phyloP scores from a whole-genome alignment of 208 protist genomes.

The Wallacemonas sp. region DNA sequence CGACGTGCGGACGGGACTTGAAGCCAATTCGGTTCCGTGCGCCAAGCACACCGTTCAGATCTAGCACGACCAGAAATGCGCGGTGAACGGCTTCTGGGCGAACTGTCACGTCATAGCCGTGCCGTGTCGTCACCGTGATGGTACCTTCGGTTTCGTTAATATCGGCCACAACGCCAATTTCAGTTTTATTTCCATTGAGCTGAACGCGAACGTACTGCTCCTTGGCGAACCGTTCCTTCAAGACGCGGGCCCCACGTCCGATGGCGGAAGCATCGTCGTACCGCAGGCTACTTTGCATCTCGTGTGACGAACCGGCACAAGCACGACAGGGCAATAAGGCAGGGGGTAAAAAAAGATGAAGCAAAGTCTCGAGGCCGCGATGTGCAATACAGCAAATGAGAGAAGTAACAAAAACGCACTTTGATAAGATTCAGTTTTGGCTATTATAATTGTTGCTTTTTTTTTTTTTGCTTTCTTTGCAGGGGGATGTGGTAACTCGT shows the following conservation, averaged over 20 bases:
- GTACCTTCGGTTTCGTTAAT: slow-evolving; percentile 57
- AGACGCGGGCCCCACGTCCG: slow-evolving; percentile 17
- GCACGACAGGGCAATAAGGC: too few relatives aligned
- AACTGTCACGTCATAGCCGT: slow-evolving; percentile 83
- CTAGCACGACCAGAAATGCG: slow-evolving; percentile 85
- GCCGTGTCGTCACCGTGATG: slow-evolving; percentile 67
- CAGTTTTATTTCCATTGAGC: slow-evolving; percentile 51
- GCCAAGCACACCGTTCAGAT: slow-evolving; percentile 90
- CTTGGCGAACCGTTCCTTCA: slow-evolving; percentile 65
- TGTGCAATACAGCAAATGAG: too few relatives aligned
- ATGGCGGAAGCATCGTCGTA: not conserved
- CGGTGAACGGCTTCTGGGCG: slow-evolving; percentile 50
- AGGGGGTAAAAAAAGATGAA: too few relatives aligned
- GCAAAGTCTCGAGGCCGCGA: too few relatives aligned
- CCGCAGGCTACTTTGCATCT: slow-evolving; percentile 1
- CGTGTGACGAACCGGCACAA: too few relatives aligned
- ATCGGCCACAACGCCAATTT: slow-evolving; percentile 75
- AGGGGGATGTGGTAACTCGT: too few relatives aligned
- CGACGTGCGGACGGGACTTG: slow-evolving; percentile 66
- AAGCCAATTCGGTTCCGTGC: slow-evolving; percentile 69
- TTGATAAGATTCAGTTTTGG: too few relatives aligned
- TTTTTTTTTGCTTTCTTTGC: too few relatives aligned
- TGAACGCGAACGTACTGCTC: slow-evolving; percentile 89
- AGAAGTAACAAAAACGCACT: too few relatives aligned
- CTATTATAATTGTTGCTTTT: too few relatives aligned